A percentile compares a stretch with the other conserved stretches of the same genome.
phyloP scores from a whole-genome alignment of 495 filamentous ascomycete species.

The Amphirosellinia nigrospora region DNA sequence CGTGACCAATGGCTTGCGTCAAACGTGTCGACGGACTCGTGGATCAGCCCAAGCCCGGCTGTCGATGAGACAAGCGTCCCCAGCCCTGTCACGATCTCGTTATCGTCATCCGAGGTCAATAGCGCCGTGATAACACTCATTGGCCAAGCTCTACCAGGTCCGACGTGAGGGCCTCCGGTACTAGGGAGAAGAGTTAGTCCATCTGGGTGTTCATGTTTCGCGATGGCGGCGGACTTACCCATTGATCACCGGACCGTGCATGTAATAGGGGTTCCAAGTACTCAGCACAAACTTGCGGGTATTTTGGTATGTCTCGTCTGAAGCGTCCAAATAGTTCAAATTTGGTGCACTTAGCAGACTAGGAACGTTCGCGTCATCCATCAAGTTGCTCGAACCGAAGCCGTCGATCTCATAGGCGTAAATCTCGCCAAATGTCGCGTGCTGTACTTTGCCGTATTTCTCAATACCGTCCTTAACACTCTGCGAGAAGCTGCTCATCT shows the following conservation, averaged over 20 bases:
- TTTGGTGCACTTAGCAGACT: constrained; percentile 62
- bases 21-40: constrained; percentile 45
- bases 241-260: constrained; percentile 61
- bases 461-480: constrained; percentile 57
- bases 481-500: constrained; percentile 56
- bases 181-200: constrained; percentile 41
- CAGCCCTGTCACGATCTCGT: constrained; percentile 58
- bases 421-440: constrained; percentile 54
- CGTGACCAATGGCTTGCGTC: constrained; percentile 51
- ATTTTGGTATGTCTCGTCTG: constrained; percentile 59
- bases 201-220: constrained; percentile 27
- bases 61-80: constrained; percentile 60
- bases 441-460: constrained; percentile 54
- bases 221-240: constrained; percentile 47
- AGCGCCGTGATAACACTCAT: constrained; percentile 64
- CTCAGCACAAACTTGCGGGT: constrained; percentile 62
- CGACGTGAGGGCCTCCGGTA: constrained; percentile 66
- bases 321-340: constrained; percentile 56
- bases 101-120: constrained; percentile 59
- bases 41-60: constrained; percentile 53
- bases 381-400: constrained; percentile 65
- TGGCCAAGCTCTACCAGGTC: constrained; percentile 60
- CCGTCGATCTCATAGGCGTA: constrained; percentile 69
- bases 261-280: constrained; percentile 64
- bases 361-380: constrained; percentile 72